Base-by-base conservation (phyloP, 2,329 filamentous ascomycete genomes). In the Rhinocladiella mackenziei region DNA sequence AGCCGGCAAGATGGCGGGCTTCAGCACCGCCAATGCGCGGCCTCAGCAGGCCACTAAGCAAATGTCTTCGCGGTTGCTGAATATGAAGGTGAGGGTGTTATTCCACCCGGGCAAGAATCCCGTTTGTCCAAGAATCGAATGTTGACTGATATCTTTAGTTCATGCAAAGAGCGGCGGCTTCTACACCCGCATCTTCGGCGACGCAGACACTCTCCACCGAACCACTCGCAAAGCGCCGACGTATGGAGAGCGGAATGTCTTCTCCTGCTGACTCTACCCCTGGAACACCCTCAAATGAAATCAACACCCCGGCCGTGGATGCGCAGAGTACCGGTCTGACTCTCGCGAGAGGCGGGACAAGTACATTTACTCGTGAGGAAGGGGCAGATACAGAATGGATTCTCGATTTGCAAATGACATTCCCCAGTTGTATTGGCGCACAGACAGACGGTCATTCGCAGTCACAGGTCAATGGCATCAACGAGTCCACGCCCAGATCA, bases 51-150 rank as follows among this genome's bases (percentile, higher is more conserved):
- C 49, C 1, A 22, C 43, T 18, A 57, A 57, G 45, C 46, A 52
- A 32, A 56, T 57, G 48, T 57, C 55, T 31, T 55, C 53, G 11
- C 46, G 55, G 33, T 46, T 57, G 18, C 36, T 57, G 45, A 57
- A 54, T 35, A 56, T 57, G 55, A 57, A 57, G 47, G 55, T 57
- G 33, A 48, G 44, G 42, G n/a, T 18, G 15, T 0, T 10, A 32
- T 20, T 20, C 23, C 8, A 19, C 13, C 35, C 42, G 8, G 15
- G 10, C 43, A 20, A 6, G 19, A 25, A 13, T 14, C 14, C 19
- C 35, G n/a, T n/a, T 17, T 17, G 13, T 5, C 13, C 14, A 32
- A 4, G 14, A 32, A 15, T 17, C 11, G 14, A 15, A 13, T 31
- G 10, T 31, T 13, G 5, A 5, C 7, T 13, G 5, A 42, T 19